Percentiles rank a stretch among this genome's conserved stretches.
Evolutionary conservation across 139 green algal genomes (phyloP).

Genomic region (Volvox reticuliferus): DNA sequence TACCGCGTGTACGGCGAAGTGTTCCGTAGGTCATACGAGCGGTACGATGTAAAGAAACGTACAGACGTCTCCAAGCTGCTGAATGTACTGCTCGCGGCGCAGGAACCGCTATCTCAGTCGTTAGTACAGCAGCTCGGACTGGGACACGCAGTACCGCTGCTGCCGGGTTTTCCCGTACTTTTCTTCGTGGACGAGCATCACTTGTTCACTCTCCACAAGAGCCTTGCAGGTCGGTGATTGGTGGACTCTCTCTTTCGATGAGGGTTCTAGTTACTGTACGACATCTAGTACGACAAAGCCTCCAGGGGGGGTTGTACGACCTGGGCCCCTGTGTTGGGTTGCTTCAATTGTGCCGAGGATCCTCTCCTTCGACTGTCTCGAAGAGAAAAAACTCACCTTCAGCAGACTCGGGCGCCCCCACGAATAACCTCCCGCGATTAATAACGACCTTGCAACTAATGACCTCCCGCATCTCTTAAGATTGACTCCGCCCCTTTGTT

Average conservation of each 20-base stretch:
- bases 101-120: slow-evolving; percentile 9
- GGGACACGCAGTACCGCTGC: neutral
- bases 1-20: slow-evolving; percentile 28
- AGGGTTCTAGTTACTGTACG: neutral
- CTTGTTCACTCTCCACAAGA: slow-evolving; percentile 50
- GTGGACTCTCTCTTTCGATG: no score
- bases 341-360: no score
- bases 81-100: slow-evolving; percentile 17
- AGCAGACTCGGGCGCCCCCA: no score
- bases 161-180: slow-evolving; percentile 27
- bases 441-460: no score
- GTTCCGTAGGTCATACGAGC: neutral
- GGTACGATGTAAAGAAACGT: neutral
- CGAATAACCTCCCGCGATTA: no score
- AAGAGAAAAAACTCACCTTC: no score
- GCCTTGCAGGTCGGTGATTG: slow-evolving; percentile 39
- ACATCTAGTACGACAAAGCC: neutral
- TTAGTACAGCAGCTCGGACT: slow-evolving; percentile 23
- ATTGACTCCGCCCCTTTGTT: no score
- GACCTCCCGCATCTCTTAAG: no score
- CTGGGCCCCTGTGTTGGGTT: no score
- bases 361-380: no score
- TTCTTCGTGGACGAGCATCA: slow-evolving; percentile 55
- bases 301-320: no score
- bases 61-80: neutral